Evolutionary conservation across 2,329 filamentous ascomycete genomes (phyloP).

Genomic region (Microsporum audouinii): DNA sequence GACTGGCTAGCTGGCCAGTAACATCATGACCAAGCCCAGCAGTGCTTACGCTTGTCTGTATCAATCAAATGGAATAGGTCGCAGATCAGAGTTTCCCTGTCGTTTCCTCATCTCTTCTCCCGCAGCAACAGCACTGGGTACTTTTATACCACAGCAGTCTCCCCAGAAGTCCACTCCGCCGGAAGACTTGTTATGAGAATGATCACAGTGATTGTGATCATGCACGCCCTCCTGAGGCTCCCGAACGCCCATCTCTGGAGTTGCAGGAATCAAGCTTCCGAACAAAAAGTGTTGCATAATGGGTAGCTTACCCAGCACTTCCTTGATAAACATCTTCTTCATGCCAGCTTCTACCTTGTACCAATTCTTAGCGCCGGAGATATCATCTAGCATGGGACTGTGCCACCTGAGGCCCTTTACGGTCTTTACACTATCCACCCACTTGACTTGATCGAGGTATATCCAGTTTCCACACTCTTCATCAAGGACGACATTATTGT

Average conservation of each 20-base stretch:
- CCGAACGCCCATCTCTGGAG: slow-evolving; percentile 58
- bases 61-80: slow-evolving; percentile 38
- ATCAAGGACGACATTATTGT: slow-evolving; percentile 77
- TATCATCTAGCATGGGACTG: slow-evolving; percentile 95
- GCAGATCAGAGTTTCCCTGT: slow-evolving; percentile 54
- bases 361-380: slow-evolving; percentile 82
- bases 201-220: slow-evolving; percentile 49
- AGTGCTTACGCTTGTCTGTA: not conserved
- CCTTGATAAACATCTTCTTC: slow-evolving; percentile 90
- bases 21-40: not conserved
- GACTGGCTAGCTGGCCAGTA: not conserved
- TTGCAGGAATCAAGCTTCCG: slow-evolving; percentile 69
- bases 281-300: slow-evolving; percentile 99
- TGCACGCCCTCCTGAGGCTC: slow-evolving; percentile 31
- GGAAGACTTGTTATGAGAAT: slow-evolving; percentile 44
- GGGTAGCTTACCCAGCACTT: slow-evolving; percentile 84
- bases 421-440: slow-evolving; percentile 93
- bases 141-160: slow-evolving; percentile 95
- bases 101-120: slow-evolving; percentile 78
- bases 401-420: slow-evolving; percentile 93
- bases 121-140: slow-evolving; percentile 85
- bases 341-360: slow-evolving; percentile 86
- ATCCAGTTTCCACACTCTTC: slow-evolving; percentile 74
- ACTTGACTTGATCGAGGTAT: slow-evolving; percentile 84
- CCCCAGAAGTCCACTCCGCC: slow-evolving; percentile 54